Base-by-base conservation (phyloP, 129 eudicot genomes). In the Chrysanthemum makinoi region DNA sequence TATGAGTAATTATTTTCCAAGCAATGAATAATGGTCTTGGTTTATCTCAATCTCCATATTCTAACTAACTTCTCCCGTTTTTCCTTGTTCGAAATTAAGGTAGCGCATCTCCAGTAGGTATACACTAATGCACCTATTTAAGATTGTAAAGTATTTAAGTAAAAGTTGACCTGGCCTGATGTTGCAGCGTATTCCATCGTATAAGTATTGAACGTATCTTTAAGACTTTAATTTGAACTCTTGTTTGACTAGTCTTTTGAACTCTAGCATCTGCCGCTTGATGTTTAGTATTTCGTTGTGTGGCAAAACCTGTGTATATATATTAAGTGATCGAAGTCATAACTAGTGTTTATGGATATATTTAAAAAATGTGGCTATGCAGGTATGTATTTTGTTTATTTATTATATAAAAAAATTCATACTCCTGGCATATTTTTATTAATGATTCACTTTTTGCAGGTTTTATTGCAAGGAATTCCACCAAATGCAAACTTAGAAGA, bases 391-490 rank as follows among this genome's bases (percentile, higher is more conserved):
- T 70, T 69, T 13, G 17, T 53, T 15, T 16, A 39, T 46, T 17
- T 20, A 20, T 17, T 70, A 35, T 53, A 28, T 15, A 48, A 69
- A 6, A 28, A 10, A 60, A 12, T n/a, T 39, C 24, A 53, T 51
- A 9, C 24, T 55, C 57, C 10, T 18, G 55, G 46, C 2, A 13
- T 17, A 22, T 18, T 11, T 35, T 35, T 6, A 3, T 15, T 30
- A 18, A 15, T 57, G 47, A 35, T 35, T 66, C 76, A 51, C 60
- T 74, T 30, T 52, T 18, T 59, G 39, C 82, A 91, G 97, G 79
- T 91, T 62, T 59, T 91, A 77, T 62, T 91, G 72, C 78, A 70
- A 49, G 96, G 90, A 76, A 59, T 91, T 51, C 91, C 97, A 22
- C 83, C 72, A 44, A 80, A 70, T 79, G 96, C 91, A 61, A 4